A percentile compares a stretch with the other conserved stretches of the same genome.
Conservation (phyloP, 2,329 filamentous ascomycete species). For the Capronia coronata region DNA sequence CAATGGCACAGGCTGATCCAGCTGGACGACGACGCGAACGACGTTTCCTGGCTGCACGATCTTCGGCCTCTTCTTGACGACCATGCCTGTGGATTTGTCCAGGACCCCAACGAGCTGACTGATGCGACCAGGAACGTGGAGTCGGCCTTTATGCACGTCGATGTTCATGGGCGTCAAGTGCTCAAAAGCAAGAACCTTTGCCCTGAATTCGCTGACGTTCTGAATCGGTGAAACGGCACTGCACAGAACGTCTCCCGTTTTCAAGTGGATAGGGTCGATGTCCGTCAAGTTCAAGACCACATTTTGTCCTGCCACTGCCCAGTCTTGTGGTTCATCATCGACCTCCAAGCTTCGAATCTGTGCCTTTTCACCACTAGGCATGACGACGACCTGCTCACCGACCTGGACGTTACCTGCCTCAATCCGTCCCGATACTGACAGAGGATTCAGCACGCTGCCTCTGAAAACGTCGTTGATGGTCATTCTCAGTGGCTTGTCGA, state of each 20-base stretch:
- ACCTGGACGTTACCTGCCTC: constrained; percentile 77
- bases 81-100: constrained; percentile 70
- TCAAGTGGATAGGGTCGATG: constrained; percentile 76
- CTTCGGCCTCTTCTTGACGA: constrained; percentile 74
- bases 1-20: constrained; percentile 68
- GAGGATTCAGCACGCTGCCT: constrained; percentile 67
- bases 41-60: constrained; percentile 74
- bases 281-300: constrained; percentile 74
- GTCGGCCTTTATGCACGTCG: constrained; percentile 77
- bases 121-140: constrained; percentile 73
- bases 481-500: constrained; percentile 76
- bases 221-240: constrained; percentile 59
- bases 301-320: constrained; percentile 90
- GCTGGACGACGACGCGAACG: constrained; percentile 67
- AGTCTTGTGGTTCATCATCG: constrained; percentile 64
- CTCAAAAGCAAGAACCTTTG: constrained; percentile 84
- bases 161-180: constrained; percentile 81
- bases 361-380: constrained; percentile 75
- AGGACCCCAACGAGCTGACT: constrained; percentile 63
- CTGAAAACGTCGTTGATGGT: constrained; percentile 84
- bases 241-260: constrained; percentile 82
- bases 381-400: constrained; percentile 70
- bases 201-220: constrained; percentile 66
- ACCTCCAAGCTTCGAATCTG: constrained; percentile 75
- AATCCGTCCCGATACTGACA: constrained; percentile 79